Percentiles rank a stretch among this genome's conserved stretches.
phyloP scores from a whole-genome alignment of 768 basidiomycete species.

The Mycena olivaceomarginata region DNA sequence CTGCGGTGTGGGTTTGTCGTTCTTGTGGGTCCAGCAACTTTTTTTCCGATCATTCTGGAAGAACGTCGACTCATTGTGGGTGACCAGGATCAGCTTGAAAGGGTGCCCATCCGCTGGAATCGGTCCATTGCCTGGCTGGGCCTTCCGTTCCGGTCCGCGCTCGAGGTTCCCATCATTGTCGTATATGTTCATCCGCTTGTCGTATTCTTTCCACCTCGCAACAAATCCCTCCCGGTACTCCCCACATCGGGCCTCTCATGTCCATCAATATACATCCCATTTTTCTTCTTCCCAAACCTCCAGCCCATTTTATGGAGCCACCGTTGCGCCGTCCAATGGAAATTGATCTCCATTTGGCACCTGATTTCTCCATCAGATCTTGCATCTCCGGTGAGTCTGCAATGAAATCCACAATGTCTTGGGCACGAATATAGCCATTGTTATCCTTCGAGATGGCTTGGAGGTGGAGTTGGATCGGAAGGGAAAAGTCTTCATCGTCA shows the following conservation, averaged over 20 bases:
- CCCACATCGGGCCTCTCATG: conserved; percentile 61
- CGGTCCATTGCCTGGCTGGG: not conserved
- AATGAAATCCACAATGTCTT: no score
- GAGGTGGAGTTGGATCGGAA: conserved; percentile 52
- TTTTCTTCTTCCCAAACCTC: conserved; percentile 51
- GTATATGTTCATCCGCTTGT: conserved; percentile 46
- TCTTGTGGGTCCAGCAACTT: conserved; percentile 50
- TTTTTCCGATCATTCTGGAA: conserved; percentile 57
- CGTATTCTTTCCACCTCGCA: conserved; percentile 50
- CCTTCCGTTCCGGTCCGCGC: not conserved
- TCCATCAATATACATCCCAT: conserved; percentile 62
- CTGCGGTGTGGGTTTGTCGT: conserved; percentile 47
- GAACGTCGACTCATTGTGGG: conserved; percentile 64
- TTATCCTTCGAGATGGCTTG: conserved; percentile 45
- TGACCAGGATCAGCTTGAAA: conserved; percentile 46
- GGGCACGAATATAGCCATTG: conserved; percentile 49
- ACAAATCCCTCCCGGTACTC: conserved; percentile 54
- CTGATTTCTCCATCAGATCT: no score
- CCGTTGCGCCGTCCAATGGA: conserved; percentile 52
- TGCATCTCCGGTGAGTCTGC: no score
- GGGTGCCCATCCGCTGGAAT: not conserved
- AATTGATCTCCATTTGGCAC: no score
- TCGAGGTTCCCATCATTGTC: conserved; percentile 50
- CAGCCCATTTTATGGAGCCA: conserved; percentile 60
- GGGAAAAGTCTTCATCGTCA: conserved; percentile 56